Evolutionary conservation across 2,329 filamentous ascomycete species (phyloP).

Genomic region (Beauveria sp.): DNA sequence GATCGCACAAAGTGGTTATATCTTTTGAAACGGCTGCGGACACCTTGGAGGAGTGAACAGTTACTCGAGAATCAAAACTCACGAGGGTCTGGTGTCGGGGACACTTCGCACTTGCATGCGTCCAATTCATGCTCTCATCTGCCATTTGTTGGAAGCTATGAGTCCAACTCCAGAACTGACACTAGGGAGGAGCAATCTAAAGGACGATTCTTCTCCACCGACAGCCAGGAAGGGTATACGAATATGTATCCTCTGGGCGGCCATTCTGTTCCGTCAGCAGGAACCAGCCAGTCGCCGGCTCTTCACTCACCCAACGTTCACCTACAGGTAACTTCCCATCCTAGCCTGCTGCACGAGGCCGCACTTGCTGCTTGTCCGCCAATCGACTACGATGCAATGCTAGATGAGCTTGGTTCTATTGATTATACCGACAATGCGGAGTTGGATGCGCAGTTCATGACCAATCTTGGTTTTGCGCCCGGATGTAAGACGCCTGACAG

Average conservation of each 20-base stretch:
- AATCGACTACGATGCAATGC: conserved; percentile 44
- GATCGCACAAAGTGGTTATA: conserved; percentile 27
- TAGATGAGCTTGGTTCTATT: conserved; percentile 45
- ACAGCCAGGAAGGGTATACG: background rate
- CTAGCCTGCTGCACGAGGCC: conserved; percentile 15
- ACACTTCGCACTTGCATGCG: background rate
- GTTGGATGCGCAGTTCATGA: conserved; percentile 56
- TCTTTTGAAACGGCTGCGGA: conserved; percentile 20
- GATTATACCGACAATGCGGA: conserved; percentile 42
- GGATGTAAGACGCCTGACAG: conserved; percentile 50
- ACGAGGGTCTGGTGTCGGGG: background rate
- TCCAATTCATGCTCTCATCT: background rate
- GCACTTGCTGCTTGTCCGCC: conserved; percentile 16
- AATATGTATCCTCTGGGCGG: background rate
- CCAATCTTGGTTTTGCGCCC: conserved; percentile 57
- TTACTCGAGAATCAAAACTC: background rate
- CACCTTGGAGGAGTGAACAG: conserved; percentile 18
- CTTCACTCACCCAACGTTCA: background rate
- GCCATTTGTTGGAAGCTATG: background rate
- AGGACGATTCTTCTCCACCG: background rate
- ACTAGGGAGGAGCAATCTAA: background rate
- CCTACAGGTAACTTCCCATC: conserved; percentile 11
- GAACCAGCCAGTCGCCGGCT: background rate
- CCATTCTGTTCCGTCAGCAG: background rate
- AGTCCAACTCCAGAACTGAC: background rate